A percentile compares a stretch with the other conserved stretches of the same genome.
Conservation (phyloP, 2,329 filamentous ascomycete genomes). For the Hypoxylon sp. region DNA sequence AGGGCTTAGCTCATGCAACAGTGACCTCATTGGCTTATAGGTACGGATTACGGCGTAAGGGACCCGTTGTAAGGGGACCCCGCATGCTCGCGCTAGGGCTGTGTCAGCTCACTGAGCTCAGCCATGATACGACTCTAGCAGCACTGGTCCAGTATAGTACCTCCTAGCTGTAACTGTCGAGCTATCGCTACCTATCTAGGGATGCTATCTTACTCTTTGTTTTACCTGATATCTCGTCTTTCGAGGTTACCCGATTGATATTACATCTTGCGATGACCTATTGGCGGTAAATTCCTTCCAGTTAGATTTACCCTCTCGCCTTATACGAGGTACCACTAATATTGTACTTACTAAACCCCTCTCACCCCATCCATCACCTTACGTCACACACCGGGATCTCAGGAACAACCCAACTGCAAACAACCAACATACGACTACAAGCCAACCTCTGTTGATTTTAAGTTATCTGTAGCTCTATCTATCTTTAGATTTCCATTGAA, state of each 20-base stretch:
- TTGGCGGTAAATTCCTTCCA: background rate
- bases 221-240: background rate
- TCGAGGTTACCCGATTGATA: background rate
- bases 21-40: background rate
- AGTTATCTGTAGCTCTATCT: background rate
- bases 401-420: slow-evolving; percentile 27
- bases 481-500: background rate
- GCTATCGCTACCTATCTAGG: background rate
- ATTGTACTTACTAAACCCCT: background rate
- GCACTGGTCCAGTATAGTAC: background rate
- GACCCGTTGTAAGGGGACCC: slow-evolving; percentile 9
- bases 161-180: background rate
- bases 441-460: background rate
- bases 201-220: background rate
- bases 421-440: slow-evolving; percentile 6
- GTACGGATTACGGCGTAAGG: background rate
- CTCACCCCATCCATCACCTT: slow-evolving; percentile 29
- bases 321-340: slow-evolving; percentile 6
- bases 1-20: slow-evolving; percentile 37
- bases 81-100: slow-evolving; percentile 8
- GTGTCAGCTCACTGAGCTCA: slow-evolving; percentile 21
- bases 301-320: background rate
- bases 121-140: slow-evolving; percentile 19
- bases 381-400: slow-evolving; percentile 37
- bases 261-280: background rate